These are phyloP conservation scores for Trifolium pratense DNA, from an alignment of 306 rosid species.

Conservation along the genomic window DNA sequence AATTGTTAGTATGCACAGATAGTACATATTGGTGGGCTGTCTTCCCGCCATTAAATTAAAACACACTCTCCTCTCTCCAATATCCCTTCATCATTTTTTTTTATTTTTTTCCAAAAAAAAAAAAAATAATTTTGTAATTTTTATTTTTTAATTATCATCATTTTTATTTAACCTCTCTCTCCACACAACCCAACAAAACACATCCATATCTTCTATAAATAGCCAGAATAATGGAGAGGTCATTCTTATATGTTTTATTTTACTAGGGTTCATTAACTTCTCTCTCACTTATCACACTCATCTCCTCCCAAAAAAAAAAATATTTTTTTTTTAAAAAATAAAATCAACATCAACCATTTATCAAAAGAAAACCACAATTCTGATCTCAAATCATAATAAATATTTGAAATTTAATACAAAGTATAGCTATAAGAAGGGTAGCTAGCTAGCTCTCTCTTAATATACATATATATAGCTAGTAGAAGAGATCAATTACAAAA, in stretches of 20 bases:
- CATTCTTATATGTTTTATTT: too few relatives aligned
- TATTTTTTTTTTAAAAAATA: not conserved
- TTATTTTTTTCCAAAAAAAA: too few relatives aligned
- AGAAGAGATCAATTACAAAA: slow-evolving; percentile 1
- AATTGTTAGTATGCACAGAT: slow-evolving; percentile 56
- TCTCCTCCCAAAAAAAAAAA: not conserved
- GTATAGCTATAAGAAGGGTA: slow-evolving; percentile 5
- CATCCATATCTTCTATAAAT: slow-evolving; percentile 55
- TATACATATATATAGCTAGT: not conserved
- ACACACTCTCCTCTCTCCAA: slow-evolving; percentile 40
- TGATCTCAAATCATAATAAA: slow-evolving; percentile 13
- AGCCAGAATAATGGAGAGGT: slow-evolving; percentile 37
- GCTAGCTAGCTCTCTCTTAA: not conserved
- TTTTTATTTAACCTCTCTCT: slow-evolving; percentile 7
- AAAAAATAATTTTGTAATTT: not conserved
- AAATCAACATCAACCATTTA: slow-evolving; percentile 29
- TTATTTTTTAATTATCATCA: not conserved
- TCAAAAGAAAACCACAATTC: slow-evolving; percentile 20
- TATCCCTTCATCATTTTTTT: not conserved
- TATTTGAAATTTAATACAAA: not conserved
- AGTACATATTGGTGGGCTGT: slow-evolving; percentile 68
- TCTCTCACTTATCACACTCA: not conserved
- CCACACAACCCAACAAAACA: slow-evolving; percentile 21
- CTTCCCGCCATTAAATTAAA: slow-evolving; percentile 78
- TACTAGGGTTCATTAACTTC: slow-evolving; percentile 48